Evolutionary conservation across 768 basidiomycete species (phyloP).

Genomic region (Lactarius sanguifluus): DNA sequence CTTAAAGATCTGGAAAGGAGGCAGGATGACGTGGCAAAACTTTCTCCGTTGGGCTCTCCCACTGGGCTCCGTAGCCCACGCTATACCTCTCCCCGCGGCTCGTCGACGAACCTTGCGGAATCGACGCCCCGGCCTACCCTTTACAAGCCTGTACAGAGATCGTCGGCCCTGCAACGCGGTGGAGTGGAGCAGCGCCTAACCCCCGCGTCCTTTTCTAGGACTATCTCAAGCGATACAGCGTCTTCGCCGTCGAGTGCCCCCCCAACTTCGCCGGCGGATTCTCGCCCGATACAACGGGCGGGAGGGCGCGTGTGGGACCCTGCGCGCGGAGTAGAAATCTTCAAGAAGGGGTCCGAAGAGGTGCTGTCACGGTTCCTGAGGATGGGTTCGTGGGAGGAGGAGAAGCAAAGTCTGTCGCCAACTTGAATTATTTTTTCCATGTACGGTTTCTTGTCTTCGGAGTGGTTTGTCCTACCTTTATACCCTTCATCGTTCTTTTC

Average conservation of each 20-base stretch:
- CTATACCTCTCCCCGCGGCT: slow-evolving; percentile 29
- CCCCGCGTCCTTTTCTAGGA: slow-evolving; percentile 36
- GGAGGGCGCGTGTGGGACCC: slow-evolving; percentile 81
- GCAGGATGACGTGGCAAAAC: slow-evolving; percentile 29
- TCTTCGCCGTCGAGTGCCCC: slow-evolving; percentile 59
- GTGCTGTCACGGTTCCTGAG: slow-evolving; percentile 81
- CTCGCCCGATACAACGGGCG: slow-evolving; percentile 39
- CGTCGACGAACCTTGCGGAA: slow-evolving; percentile 29
- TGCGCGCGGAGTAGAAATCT: slow-evolving; percentile 77
- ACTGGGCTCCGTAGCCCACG: slow-evolving; percentile 33
- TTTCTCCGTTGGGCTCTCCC: slow-evolving; percentile 36
- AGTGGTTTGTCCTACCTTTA: slow-evolving; percentile 20
- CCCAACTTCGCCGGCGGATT: slow-evolving; percentile 43
- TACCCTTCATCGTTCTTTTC: slow-evolving; percentile 25
- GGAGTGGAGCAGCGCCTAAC: slow-evolving; percentile 16
- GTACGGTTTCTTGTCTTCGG: slow-evolving; percentile 17
- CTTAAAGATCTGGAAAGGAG: slow-evolving; percentile 26
- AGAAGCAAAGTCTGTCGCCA: slow-evolving; percentile 33
- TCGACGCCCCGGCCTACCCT: slow-evolving; percentile 22
- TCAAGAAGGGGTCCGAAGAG: slow-evolving; percentile 86
- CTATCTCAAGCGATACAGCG: slow-evolving; percentile 49
- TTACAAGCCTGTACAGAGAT: slow-evolving; percentile 19
- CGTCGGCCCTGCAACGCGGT: slow-evolving; percentile 26
- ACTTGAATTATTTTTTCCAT: slow-evolving; percentile 26
- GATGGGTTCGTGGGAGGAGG: slow-evolving; percentile 71